These are phyloP conservation scores for Aristolochia fimbriata DNA, from an alignment of 164 flowering plant species.

Conservation along the genomic window DNA sequence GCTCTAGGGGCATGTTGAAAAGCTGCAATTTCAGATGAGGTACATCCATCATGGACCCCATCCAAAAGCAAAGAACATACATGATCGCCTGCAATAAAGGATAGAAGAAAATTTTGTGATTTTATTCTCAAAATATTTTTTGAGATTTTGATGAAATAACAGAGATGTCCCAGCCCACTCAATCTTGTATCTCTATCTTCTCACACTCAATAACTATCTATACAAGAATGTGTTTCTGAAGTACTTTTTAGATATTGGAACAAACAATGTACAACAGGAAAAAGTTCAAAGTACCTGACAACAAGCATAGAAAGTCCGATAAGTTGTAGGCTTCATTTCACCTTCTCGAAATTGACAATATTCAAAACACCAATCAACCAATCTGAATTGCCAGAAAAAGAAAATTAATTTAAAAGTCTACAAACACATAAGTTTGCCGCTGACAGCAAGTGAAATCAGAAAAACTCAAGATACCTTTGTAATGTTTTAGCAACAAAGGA, in stretches of 20 bases:
- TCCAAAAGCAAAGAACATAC: conserved; percentile 87
- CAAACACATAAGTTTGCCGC: not conserved
- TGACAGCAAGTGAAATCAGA: not conserved
- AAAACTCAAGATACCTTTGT: conserved; percentile 37
- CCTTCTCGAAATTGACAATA: conserved; percentile 35
- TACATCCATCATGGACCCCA: conserved; percentile 52
- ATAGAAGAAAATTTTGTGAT: no score
- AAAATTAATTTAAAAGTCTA: not conserved
- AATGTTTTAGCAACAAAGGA: conserved; percentile 34
- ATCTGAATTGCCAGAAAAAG: conserved; percentile 25
- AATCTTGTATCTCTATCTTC: no score
- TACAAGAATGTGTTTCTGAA: no score
- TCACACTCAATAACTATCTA: no score
- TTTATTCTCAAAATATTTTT: no score
- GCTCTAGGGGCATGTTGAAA: conserved; percentile 38
- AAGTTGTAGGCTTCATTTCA: conserved; percentile 40
- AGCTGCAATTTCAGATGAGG: conserved; percentile 47
- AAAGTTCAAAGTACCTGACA: conserved; percentile 58
- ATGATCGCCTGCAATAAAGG: conserved; percentile 63
- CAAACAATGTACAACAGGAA: no score
- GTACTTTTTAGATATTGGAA: no score
- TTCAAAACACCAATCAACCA: conserved; percentile 66
- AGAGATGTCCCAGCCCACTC: no score
- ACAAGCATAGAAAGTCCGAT: conserved; percentile 67
- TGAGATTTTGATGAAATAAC: no score